Percentiles rank a stretch among this genome's conserved stretches.
These are phyloP conservation scores for Helianthus tuberosus DNA, from an alignment of 129 eudicot genomes.

Conservation along the genomic window DNA sequence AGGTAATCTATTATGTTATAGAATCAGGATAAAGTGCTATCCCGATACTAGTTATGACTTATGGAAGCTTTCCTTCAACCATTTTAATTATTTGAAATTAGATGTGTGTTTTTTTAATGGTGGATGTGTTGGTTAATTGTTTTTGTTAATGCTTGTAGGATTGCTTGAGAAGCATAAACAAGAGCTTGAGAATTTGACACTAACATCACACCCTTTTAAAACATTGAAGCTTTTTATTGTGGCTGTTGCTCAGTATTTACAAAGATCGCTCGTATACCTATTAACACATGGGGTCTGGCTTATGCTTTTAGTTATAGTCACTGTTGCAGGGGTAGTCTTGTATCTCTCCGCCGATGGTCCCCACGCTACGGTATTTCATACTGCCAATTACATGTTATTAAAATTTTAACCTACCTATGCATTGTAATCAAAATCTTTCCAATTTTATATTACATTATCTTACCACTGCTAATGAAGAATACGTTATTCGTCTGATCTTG, in stretches of 20 bases:
- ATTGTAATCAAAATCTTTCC: neutral
- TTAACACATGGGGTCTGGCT: conserved; percentile 69
- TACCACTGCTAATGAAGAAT: conserved; percentile 7
- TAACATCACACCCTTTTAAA: conserved; percentile 69
- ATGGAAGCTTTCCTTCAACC: neutral
- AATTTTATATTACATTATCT: too few relatives aligned
- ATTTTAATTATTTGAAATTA: neutral
- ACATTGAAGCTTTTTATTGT: conserved; percentile 71
- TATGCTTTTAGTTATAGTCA: conserved; percentile 44
- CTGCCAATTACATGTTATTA: neutral
- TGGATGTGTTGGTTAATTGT: conserved; percentile 10
- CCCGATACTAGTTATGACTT: neutral
- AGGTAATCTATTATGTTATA: neutral
- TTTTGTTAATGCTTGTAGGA: conserved; percentile 54
- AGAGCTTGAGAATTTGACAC: conserved; percentile 73
- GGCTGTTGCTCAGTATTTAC: conserved; percentile 62
- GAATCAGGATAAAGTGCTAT: neutral
- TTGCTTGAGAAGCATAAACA: conserved; percentile 67
- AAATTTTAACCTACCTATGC: neutral
- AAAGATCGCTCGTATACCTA: conserved; percentile 55
- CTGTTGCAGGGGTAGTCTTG: conserved; percentile 41
- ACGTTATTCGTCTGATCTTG: conserved; percentile 22
- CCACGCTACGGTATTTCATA: conserved; percentile 45
- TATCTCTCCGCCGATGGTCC: conserved; percentile 49
- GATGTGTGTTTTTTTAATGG: conserved; percentile 3